These are phyloP conservation scores for Nemania abortiva DNA, from an alignment of 2,329 filamentous ascomycete genomes.

Conservation along the genomic window DNA sequence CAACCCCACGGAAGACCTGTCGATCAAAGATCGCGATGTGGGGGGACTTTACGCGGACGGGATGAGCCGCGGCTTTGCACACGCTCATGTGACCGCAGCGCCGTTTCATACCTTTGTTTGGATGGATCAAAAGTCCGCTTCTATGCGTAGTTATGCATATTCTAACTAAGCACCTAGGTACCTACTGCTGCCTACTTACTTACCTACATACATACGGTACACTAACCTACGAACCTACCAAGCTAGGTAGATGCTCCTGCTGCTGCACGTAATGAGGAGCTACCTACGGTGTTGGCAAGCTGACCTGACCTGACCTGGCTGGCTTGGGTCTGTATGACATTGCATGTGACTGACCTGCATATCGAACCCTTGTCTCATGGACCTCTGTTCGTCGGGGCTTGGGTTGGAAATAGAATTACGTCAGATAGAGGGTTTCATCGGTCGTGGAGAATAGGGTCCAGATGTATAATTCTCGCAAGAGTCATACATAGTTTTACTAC, in stretches of 20 bases:
- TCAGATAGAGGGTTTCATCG: constrained; percentile 7
- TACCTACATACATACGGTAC: neutral
- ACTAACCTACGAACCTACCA: no score
- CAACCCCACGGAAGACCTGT: constrained; percentile 21
- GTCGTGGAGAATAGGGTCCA: neutral
- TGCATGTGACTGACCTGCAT: constrained; percentile 31
- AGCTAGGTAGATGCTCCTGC: constrained; percentile 1
- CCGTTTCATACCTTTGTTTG: constrained; percentile 15
- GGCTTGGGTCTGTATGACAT: constrained; percentile 9
- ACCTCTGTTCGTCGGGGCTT: neutral
- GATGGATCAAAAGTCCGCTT: constrained; percentile 14
- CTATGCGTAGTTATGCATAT: no score
- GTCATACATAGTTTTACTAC: neutral
- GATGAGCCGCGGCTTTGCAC: constrained; percentile 32
- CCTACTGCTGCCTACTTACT: neutral
- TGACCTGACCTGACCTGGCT: neutral
- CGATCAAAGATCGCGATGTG: constrained; percentile 24
- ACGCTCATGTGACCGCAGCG: constrained; percentile 31
- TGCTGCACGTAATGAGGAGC: neutral
- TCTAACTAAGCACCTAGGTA: neutral
- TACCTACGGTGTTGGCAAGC: neutral
- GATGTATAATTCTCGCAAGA: neutral
- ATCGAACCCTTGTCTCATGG: constrained; percentile 8
- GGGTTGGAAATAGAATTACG: constrained; percentile 14
- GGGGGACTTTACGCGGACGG: constrained; percentile 26